Conservation (phyloP, 1,284 basidiomycete genomes). For the Lentinula novae-zelandiae region DNA sequence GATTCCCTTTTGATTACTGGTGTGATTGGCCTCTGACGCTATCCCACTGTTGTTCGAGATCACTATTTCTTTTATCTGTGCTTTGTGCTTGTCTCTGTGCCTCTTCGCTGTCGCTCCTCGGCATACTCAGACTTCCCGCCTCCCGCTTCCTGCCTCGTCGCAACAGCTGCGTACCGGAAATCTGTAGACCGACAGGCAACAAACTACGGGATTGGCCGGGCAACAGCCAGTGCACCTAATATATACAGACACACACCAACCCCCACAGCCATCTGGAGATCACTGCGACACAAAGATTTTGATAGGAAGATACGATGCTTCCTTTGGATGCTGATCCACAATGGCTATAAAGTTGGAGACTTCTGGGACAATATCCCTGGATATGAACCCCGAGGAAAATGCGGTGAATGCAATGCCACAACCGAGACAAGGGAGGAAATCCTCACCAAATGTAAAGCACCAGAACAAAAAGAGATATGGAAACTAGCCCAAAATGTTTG, state of each 20-base stretch:
- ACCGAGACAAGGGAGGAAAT: slow-evolving; percentile 13
- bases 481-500: background rate
- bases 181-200: background rate
- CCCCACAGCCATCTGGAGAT: slow-evolving; percentile 7
- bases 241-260: background rate
- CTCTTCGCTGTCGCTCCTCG: too few relatives aligned
- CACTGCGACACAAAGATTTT: slow-evolving; percentile 16
- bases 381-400: slow-evolving; percentile 9
- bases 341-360: slow-evolving; percentile 22
- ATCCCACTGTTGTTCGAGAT: too few relatives aligned
- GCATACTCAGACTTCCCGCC: too few relatives aligned
- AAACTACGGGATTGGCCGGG: background rate
- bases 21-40: too few relatives aligned
- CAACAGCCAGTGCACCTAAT: too few relatives aligned
- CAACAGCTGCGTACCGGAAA: background rate
- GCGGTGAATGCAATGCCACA: background rate
- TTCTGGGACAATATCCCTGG: slow-evolving; percentile 22
- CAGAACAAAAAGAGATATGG: background rate
- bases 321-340: slow-evolving; percentile 27
- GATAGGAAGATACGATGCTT: slow-evolving; percentile 18
- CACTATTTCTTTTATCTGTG: too few relatives aligned
- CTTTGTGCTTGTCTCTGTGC: too few relatives aligned
- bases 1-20: too few relatives aligned
- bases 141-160: too few relatives aligned
- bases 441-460: slow-evolving; percentile 8